phyloP scores from a whole-genome alignment of 768 basidiomycete genomes.

The Suillus fuscotomentosus region DNA sequence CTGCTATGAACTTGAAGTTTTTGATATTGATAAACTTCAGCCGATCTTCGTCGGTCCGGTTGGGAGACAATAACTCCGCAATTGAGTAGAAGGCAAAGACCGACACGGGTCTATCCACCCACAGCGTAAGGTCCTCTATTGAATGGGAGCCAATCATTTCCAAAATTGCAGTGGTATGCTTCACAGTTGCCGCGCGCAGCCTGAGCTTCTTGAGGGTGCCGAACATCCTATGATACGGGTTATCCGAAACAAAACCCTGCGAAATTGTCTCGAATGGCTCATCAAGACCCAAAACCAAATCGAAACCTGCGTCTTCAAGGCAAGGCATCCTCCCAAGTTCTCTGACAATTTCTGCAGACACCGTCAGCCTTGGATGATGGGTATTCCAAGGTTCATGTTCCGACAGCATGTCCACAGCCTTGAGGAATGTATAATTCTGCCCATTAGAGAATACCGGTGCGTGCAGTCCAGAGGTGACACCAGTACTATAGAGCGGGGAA shows the following conservation, averaged over 20 bases:
- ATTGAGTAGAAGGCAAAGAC: neutral
- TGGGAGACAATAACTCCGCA: neutral
- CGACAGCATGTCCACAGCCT: neutral
- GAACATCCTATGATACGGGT: neutral
- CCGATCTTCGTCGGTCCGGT: neutral
- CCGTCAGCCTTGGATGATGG: neutral
- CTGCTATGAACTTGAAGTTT: neutral
- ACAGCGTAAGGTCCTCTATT: neutral
- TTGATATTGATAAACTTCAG: neutral
- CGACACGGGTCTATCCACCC: neutral
- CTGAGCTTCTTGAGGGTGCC: neutral
- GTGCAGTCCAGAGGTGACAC: neutral
- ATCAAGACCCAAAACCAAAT: neutral
- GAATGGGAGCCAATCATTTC: neutral
- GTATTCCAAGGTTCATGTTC: neutral
- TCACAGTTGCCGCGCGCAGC: neutral
- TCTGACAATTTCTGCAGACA: neutral
- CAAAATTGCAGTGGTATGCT: neutral
- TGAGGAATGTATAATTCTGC: neutral
- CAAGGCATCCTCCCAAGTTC: neutral
- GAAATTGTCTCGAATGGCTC: neutral
- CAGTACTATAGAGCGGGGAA: neutral
- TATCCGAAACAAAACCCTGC: neutral
- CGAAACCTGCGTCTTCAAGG: neutral
- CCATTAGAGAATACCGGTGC: neutral